phyloP scores from a whole-genome alignment of 1,139 yeast species.

The Scheffersomyces illinoinensis region DNA sequence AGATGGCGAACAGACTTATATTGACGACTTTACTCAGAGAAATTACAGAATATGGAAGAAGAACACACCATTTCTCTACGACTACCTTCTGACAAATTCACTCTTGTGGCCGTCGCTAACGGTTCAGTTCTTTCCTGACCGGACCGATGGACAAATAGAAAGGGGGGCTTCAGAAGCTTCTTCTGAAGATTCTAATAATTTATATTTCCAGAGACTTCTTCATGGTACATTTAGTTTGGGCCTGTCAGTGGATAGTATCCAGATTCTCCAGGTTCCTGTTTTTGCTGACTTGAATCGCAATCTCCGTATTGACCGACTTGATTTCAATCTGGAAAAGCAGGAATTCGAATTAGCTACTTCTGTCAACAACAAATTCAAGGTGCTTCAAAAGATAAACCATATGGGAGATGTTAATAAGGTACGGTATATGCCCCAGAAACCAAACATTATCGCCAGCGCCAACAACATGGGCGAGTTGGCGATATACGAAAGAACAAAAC shows the following conservation, averaged over 20 bases:
- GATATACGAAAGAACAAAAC: conserved; percentile 55
- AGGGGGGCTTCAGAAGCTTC: conserved; percentile 2
- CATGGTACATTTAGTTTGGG: conserved; percentile 47
- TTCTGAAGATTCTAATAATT: conserved; percentile 7
- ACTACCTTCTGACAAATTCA: conserved; percentile 49
- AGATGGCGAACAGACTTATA: conserved; percentile 9
- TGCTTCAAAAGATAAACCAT: conserved; percentile 44
- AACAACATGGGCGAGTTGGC: conserved; percentile 42
- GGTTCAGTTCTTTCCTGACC: conserved; percentile 57
- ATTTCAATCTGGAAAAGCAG: conserved; percentile 39
- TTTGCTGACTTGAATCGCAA: conserved; percentile 30
- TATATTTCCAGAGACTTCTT: conserved; percentile 34
- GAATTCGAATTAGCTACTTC: conserved; percentile 39
- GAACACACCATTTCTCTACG: conserved; percentile 53
- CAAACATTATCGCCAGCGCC: conserved; percentile 44
- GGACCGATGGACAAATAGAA: conserved; percentile 9
- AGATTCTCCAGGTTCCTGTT: conserved; percentile 40
- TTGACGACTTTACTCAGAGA: conserved; percentile 30
- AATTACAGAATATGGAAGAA: conserved; percentile 56
- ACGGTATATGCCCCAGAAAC: conserved; percentile 45
- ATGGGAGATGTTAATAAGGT: conserved; percentile 46
- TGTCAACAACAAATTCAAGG: conserved; percentile 27
- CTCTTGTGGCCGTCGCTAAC: conserved; percentile 58
- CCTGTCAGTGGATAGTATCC: conserved; percentile 41
- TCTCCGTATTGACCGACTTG: conserved; percentile 33